These are phyloP conservation scores for Dictyostelium discoideum DNA, from an alignment of 78 protist genomes.

Conservation along the genomic window DNA sequence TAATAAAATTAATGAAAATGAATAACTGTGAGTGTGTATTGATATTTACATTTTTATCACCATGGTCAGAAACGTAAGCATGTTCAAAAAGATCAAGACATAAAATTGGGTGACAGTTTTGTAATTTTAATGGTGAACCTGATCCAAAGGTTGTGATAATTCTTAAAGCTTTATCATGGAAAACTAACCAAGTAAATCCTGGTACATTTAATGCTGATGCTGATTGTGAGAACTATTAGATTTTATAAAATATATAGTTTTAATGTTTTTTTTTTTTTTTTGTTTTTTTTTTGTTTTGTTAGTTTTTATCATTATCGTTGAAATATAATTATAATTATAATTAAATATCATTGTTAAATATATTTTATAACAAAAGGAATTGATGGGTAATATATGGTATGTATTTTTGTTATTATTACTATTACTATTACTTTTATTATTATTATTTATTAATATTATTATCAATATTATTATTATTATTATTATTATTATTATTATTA, in stretches of 20 bases:
- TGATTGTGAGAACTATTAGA: constrained; percentile 47
- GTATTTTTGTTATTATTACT: no score
- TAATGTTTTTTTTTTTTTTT: no score
- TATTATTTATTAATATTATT: background rate
- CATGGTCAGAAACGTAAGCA: constrained; percentile 41
- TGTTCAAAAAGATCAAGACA: constrained; percentile 72
- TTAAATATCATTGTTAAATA: no score
- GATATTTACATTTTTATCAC: constrained; percentile 44
- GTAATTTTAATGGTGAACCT: constrained; percentile 78
- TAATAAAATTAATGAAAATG: background rate
- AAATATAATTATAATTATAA: no score
- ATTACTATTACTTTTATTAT: no score
- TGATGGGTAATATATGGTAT: no score
- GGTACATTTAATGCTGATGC: constrained; percentile 29
- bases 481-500: no score
- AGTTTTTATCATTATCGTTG: background rate
- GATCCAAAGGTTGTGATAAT: constrained; percentile 35
- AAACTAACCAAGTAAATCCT: constrained; percentile 68
- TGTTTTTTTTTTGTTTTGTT: background rate
- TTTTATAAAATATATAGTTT: background rate
- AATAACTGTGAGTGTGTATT: no score
- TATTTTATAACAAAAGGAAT: no score
- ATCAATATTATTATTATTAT: no score
- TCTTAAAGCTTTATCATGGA: constrained; percentile 72
- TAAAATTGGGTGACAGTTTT: constrained; percentile 45